Conservation (phyloP, 306 rosid species). For the Urtica urens region DNA sequence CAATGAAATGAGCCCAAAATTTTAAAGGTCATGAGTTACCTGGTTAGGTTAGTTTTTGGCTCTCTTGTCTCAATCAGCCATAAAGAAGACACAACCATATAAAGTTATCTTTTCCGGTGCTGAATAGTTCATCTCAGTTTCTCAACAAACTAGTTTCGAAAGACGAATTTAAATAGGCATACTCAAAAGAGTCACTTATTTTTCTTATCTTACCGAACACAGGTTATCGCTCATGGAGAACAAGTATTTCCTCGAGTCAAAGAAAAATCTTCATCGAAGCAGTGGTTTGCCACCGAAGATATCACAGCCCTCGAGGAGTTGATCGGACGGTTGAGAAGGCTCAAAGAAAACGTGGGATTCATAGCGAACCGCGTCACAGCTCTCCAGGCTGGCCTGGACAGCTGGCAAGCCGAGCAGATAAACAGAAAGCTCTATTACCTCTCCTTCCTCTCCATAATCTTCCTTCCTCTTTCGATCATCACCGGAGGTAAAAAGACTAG, state of each 20-base stretch:
- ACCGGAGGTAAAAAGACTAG: constrained; percentile 60
- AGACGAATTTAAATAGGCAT: no score
- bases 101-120: no score
- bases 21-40: no score
- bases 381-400: constrained; percentile 86
- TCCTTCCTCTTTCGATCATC: constrained; percentile 81
- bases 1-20: no score
- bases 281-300: constrained; percentile 67
- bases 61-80: no score
- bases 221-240: constrained; percentile 90
- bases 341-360: constrained; percentile 91
- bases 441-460: constrained; percentile 76
- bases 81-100: constrained; percentile 5
- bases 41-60: no score
- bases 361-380: constrained; percentile 82
- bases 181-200: constrained; percentile 1
- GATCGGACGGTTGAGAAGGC: constrained; percentile 68
- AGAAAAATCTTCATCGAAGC: constrained; percentile 79
- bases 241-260: constrained; percentile 86
- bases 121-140: no score
- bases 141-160: no score
- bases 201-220: constrained; percentile 13
- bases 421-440: constrained; percentile 84
- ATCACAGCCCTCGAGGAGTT: constrained; percentile 68
- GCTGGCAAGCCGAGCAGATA: constrained; percentile 93